A percentile compares a stretch with the other conserved stretches of the same genome.
phyloP scores from a whole-genome alignment of 2,329 filamentous ascomycete genomes.

The Trichoderma koningiopsis region DNA sequence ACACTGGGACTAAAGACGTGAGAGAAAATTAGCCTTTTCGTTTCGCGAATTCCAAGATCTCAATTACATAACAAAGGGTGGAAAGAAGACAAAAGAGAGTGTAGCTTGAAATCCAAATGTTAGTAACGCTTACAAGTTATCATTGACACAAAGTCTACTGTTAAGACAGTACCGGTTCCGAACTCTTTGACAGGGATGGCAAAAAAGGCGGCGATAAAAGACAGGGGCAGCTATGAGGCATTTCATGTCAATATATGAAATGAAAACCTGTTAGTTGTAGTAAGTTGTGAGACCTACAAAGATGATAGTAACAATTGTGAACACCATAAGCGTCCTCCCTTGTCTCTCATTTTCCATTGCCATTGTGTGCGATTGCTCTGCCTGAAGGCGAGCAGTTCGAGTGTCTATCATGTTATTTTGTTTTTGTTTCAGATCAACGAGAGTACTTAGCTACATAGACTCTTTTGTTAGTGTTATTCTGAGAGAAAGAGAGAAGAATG shows the following conservation, averaged over 20 bases:
- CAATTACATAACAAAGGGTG: neutral
- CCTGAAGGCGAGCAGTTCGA: neutral
- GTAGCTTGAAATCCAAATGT: neutral
- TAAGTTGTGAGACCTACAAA: neutral
- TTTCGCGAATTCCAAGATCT: neutral
- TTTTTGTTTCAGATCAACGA: slow-evolving; percentile 6
- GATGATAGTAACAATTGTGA: neutral
- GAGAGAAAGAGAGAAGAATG: no score
- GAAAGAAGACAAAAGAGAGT: neutral
- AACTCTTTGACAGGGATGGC: neutral
- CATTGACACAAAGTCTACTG: neutral
- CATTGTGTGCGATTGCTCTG: neutral
- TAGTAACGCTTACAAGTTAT: neutral
- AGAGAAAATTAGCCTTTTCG: neutral
- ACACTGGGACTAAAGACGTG: neutral
- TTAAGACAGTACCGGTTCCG: neutral
- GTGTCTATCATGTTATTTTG: neutral
- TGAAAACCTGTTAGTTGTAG: neutral
- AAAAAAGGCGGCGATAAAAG: slow-evolving; percentile 9
- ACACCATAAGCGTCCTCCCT: neutral
- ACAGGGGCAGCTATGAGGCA: neutral
- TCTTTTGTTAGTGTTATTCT: neutral
- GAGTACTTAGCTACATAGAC: neutral
- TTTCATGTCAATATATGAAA: neutral
- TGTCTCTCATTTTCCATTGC: neutral